Conservation (phyloP, 108 stramenopile genomes). For the Skeletonema menzelii region DNA sequence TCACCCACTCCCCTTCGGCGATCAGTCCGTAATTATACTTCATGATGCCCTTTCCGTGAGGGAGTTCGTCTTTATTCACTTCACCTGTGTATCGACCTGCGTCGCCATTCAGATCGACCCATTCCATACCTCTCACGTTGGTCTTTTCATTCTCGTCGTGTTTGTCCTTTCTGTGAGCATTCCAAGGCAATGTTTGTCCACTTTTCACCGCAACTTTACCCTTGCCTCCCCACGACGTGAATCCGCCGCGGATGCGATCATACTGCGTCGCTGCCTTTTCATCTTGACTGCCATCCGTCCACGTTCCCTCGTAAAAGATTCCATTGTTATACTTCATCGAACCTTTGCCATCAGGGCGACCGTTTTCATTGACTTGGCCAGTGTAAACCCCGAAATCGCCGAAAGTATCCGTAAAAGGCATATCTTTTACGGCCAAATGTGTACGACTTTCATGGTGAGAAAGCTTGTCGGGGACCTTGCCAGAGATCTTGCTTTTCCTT, state of each 20-base stretch:
- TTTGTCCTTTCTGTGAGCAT: neutral
- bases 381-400: neutral
- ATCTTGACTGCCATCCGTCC: constrained; percentile 5
- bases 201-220: neutral
- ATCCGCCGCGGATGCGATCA: neutral
- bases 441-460: neutral
- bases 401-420: neutral
- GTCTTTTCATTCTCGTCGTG: neutral
- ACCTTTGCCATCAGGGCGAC: neutral
- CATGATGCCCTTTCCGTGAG: constrained; percentile 61
- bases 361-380: constrained; percentile 5
- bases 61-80: constrained; percentile 4
- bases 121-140: constrained; percentile 4
- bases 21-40: constrained; percentile 47
- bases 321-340: constrained; percentile 8
- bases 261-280: neutral
- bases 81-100: constrained; percentile 5
- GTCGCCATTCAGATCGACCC: constrained; percentile 8
- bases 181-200: constrained; percentile 3
- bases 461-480: neutral
- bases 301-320: constrained; percentile 1
- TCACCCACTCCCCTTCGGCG: constrained; percentile 54
- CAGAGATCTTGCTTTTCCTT: neutral
- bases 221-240: constrained; percentile 7
- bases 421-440: neutral